Percentiles rank a stretch among this genome's conserved stretches.
Conservation (phyloP, 306 rosid species). For the Citrullus amarus region DNA sequence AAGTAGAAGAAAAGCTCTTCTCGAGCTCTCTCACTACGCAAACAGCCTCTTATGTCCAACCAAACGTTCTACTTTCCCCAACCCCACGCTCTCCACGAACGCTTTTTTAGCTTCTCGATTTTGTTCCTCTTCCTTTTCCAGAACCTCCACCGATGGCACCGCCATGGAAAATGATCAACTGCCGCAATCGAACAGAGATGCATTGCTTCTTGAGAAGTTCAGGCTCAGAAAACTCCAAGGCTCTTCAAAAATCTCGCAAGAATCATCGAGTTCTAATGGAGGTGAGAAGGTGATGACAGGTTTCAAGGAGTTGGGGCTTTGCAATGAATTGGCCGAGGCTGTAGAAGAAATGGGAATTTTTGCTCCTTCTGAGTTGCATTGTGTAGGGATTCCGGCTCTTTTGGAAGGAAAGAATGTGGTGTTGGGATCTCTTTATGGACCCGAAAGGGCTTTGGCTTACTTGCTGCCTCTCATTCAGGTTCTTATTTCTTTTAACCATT, state of each 20-base stretch:
- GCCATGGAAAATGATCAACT: background rate
- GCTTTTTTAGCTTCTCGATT: background rate
- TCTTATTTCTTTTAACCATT: background rate
- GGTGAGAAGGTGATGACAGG: background rate
- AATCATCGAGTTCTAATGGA: background rate
- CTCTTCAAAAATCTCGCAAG: background rate
- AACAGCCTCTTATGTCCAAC: background rate
- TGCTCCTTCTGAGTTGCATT: constrained; percentile 14
- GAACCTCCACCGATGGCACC: background rate
- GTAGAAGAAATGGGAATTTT: constrained; percentile 7
- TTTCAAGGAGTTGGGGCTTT: constrained; percentile 15
- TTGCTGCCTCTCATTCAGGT: constrained; percentile 23
- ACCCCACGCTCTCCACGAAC: background rate
- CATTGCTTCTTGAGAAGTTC: constrained; percentile 12
- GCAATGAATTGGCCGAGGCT: constrained; percentile 7
- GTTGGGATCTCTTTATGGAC: constrained; percentile 9
- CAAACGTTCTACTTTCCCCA: background rate
- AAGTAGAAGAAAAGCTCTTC: constrained; percentile 8
- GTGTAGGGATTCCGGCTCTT: constrained; percentile 16
- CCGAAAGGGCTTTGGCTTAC: constrained; percentile 12
- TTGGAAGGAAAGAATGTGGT: constrained; percentile 17
- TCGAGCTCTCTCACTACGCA: background rate
- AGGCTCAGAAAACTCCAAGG: constrained; percentile 11
- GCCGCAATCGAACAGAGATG: constrained; percentile 4
- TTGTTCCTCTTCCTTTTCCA: background rate